Evolutionary conservation across 75 land plant species (phyloP).

Genomic region (Cupressus sempervirens): DNA sequence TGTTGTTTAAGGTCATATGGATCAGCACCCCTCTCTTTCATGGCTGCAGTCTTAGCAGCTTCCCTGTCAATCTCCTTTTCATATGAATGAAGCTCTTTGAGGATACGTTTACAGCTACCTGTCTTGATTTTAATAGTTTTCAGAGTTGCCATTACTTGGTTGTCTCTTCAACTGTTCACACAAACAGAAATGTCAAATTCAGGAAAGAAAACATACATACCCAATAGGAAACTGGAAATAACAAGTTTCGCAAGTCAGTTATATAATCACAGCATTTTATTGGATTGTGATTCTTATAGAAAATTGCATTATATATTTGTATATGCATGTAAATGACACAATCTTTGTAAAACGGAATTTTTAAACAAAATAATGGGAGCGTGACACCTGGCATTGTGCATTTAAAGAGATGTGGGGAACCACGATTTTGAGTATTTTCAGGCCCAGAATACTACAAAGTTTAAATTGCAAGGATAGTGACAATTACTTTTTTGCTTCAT

Average conservation of each 20-base stretch:
- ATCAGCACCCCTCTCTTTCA: constrained; percentile 89
- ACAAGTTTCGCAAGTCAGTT: not conserved
- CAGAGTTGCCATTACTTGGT: constrained; percentile 56
- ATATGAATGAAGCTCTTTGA: constrained; percentile 86
- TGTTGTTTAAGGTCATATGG: constrained; percentile 95
- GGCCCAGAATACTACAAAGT: constrained; percentile 1
- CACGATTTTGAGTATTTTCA: not conserved
- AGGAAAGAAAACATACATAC: not conserved
- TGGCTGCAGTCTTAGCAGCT: constrained; percentile 70
- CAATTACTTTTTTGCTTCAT: not conserved
- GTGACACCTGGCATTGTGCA: not conserved
- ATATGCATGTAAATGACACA: not conserved
- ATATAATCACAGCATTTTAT: not conserved
- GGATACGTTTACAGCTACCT: constrained; percentile 67
- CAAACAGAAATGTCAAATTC: not conserved
- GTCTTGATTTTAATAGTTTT: constrained; percentile 82
- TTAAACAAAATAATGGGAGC: too few species aligned
- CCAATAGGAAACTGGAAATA: not conserved
- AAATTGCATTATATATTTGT: not conserved
- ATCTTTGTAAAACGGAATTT: not conserved
- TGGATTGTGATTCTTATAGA: not conserved
- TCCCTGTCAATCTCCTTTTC: constrained; percentile 92
- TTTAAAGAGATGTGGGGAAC: not conserved
- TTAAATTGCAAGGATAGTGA: not conserved
- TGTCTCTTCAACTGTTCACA: not conserved